Percentiles rank a stretch among this genome's conserved stretches.
These are phyloP conservation scores for Yarrowia sp. DNA, from an alignment of 805 yeast species.

Conservation along the genomic window DNA sequence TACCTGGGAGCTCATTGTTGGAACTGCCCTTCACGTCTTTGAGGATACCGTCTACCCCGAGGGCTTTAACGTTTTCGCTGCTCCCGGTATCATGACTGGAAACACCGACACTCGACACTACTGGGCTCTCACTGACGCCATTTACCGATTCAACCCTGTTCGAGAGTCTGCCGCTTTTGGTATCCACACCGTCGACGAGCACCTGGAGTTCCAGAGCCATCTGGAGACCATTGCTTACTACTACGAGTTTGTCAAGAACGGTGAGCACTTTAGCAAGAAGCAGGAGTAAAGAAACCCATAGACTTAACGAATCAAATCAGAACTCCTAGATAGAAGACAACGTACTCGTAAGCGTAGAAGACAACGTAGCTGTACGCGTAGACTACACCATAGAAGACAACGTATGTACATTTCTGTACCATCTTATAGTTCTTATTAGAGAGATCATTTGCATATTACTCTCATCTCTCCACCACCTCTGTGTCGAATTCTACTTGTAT, in stretches of 20 bases:
- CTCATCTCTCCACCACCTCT: no score
- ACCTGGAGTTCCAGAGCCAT: slow-evolving; percentile 59
- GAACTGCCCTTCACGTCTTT: slow-evolving; percentile 64
- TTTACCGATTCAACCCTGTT: slow-evolving; percentile 65
- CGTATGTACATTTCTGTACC: no score
- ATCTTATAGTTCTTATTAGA: no score
- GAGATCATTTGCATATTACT: no score
- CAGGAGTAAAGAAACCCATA: background rate
- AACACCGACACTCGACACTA: slow-evolving; percentile 73
- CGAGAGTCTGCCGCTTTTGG: slow-evolving; percentile 48
- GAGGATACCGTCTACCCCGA: slow-evolving; percentile 56
- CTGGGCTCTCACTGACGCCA: slow-evolving; percentile 65
- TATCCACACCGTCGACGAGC: slow-evolving; percentile 69
- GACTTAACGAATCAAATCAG: no score
- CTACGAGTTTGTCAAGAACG: slow-evolving; percentile 48
- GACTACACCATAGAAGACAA: no score
- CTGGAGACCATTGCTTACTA: slow-evolving; percentile 51
- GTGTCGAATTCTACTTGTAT: no score
- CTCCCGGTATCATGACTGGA: slow-evolving; percentile 68
- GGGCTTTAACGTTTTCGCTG: slow-evolving; percentile 52
- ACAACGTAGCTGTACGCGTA: no score
- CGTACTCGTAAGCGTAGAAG: no score
- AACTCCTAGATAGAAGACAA: no score
- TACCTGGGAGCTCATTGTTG: slow-evolving; percentile 63
- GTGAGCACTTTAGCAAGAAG: slow-evolving; percentile 28